A percentile compares a stretch with the other conserved stretches of the same genome.
These are phyloP conservation scores for Globisporangium splendens DNA, from an alignment of 352 stramenopile species.

Conservation along the genomic window DNA sequence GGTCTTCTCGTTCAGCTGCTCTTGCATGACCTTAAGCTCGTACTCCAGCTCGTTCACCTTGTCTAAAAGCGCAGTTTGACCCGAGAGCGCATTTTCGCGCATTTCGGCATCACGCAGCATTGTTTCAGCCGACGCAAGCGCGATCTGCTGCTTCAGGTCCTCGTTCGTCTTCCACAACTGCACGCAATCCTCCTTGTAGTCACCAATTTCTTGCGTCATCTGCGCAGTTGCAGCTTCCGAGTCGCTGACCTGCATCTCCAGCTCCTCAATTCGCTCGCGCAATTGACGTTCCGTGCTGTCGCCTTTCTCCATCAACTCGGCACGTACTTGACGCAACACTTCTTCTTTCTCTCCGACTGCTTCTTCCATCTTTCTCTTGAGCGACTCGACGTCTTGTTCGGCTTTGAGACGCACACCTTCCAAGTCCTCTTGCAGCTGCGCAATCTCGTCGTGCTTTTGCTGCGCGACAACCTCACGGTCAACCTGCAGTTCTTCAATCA, in stretches of 20 bases:
- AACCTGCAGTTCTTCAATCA: constrained; percentile 30
- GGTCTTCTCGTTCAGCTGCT: constrained; percentile 57
- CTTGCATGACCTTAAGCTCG: constrained; percentile 52
- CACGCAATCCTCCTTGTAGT: constrained; percentile 81
- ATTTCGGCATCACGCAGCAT: constrained; percentile 58
- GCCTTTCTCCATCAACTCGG: constrained; percentile 19
- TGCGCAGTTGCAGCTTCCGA: constrained; percentile 21
- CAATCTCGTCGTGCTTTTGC: constrained; percentile 24
- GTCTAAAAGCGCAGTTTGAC: constrained; percentile 40
- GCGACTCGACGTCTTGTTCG: constrained; percentile 14
- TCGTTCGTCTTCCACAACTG: constrained; percentile 79
- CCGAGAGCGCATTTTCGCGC: constrained; percentile 50
- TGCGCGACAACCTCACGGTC: constrained; percentile 25
- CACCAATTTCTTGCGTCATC: constrained; percentile 52
- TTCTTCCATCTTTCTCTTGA: constrained; percentile 14
- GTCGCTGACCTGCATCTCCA: constrained; percentile 30
- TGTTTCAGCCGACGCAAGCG: constrained; percentile 45
- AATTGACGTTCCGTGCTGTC: constrained; percentile 17
- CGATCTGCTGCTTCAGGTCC: constrained; percentile 74
- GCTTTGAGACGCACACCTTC: constrained; percentile 6
- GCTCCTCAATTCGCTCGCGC: constrained; percentile 28
- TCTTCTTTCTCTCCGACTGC: constrained; percentile 22
- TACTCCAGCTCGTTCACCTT: constrained; percentile 62
- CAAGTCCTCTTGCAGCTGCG: constrained; percentile 15
- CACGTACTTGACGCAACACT: constrained; percentile 20